Base-by-base conservation (phyloP, 495 filamentous ascomycete genomes). In the Xanthoparmelia taractica region DNA sequence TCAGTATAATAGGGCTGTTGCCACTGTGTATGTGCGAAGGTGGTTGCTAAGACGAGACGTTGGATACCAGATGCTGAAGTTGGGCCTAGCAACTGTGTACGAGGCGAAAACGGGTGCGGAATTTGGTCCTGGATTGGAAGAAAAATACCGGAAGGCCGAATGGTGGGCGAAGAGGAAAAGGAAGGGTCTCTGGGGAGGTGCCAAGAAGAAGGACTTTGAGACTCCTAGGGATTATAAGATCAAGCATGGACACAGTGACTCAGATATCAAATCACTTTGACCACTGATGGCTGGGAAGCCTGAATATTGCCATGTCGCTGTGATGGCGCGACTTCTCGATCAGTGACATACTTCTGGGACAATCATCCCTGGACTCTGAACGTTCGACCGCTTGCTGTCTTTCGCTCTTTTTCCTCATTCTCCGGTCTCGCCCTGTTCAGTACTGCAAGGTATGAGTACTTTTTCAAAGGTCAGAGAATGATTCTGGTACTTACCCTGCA, bases 381-480 rank as follows among this genome's bases (percentile, higher is more conserved):
- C 27, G 89, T 96, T 65, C 94, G 85, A 65, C 94, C 94, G 76
- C 91, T 97, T 34, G 95, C 94, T 38, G 94, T 98, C 85, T 97
- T 98, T 70, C 90, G 85, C 78, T 98, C 94, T 74, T 94, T 96
- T 75, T 97, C 95, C 76, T 97, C 94, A 68, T 86, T 91, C 73
- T 97, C 95, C 56, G 92, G 90, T 71, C 94, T 77, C 59, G 94
- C 91, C 82, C 95, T 81, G 75, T 95, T 88, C 65, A 96, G 82
- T 41, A 97, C 89, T 92, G 67, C 47, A 59, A 23, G 10, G 45
- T 15, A 55, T 80, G 71, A 82, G 72, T 57, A 67, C 58, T 29
- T 4, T 31, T 27, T 29, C 37, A 43, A 41, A 6, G 20, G 20
- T 33, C 36, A 31, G 6, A 57, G 57, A 40, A 45, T 41, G 3